These are phyloP conservation scores for Aspergillus tanneri DNA, from an alignment of 2,329 filamentous ascomycete species.

Conservation along the genomic window DNA sequence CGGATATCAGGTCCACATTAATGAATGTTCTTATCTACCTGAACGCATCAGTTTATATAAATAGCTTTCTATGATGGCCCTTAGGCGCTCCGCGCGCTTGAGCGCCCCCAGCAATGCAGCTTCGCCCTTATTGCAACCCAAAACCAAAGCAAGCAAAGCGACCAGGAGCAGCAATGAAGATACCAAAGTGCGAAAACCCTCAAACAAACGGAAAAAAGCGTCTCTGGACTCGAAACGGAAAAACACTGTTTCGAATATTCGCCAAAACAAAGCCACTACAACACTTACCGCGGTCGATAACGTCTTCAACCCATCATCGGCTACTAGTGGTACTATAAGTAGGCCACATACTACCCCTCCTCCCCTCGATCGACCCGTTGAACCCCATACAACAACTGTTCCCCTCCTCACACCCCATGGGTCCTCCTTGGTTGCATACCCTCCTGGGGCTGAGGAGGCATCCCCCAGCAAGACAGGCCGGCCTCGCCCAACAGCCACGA, in stretches of 20 bases:
- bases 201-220: slow-evolving; percentile 27
- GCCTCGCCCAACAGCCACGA: slow-evolving; percentile 56
- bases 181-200: slow-evolving; percentile 30
- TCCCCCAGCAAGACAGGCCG: slow-evolving; percentile 44
- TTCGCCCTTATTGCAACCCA: slow-evolving; percentile 18
- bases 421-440: slow-evolving; percentile 49
- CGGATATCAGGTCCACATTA: not conserved
- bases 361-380: slow-evolving; percentile 46
- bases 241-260: not conserved
- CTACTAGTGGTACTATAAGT: slow-evolving; percentile 37
- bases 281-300: slow-evolving; percentile 22
- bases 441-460: slow-evolving; percentile 39
- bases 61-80: slow-evolving; percentile 44
- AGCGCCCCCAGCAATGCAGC: slow-evolving; percentile 29
- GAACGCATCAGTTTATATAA: not conserved
- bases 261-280: slow-evolving; percentile 2
- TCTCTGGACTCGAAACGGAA: slow-evolving; percentile 1
- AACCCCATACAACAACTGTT: slow-evolving; percentile 50
- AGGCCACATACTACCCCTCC: slow-evolving; percentile 48
- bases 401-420: slow-evolving; percentile 49
- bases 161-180: slow-evolving; percentile 27
- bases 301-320: slow-evolving; percentile 22
- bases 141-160: slow-evolving; percentile 22
- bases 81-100: slow-evolving; percentile 54
- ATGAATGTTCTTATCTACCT: not conserved